A percentile compares a stretch with the other conserved stretches of the same genome.
Conservation (phyloP, 371 early-diverging fungal genomes). For the Rhizomucor pusillus region DNA sequence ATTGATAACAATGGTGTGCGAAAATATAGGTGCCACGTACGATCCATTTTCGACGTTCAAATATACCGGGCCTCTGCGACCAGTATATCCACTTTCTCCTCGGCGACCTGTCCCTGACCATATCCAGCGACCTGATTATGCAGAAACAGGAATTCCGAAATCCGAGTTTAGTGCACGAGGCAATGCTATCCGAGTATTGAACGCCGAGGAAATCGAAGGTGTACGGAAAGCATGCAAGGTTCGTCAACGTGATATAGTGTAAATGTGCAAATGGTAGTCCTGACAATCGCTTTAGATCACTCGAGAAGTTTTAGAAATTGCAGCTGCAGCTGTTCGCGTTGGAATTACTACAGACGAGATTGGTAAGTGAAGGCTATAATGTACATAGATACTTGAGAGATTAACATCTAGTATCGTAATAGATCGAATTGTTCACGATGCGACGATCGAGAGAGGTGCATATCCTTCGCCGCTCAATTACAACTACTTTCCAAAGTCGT, state of each 20-base stretch:
- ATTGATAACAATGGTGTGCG: too few species aligned
- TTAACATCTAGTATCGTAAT: background rate
- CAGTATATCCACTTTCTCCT: conserved; percentile 85
- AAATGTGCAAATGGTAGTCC: too few species aligned
- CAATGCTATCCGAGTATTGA: conserved; percentile 67
- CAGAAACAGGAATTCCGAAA: conserved; percentile 65
- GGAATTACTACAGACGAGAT: conserved; percentile 95
- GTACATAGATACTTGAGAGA: too few species aligned
- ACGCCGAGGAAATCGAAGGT: conserved; percentile 69
- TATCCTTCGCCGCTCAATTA: conserved; percentile 98
- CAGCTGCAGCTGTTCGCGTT: conserved; percentile 71
- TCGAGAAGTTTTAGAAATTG: conserved; percentile 85
- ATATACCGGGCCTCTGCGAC: conserved; percentile 82
- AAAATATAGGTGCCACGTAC: conserved; percentile 38
- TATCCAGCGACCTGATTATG: conserved; percentile 86
- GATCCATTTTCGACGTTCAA: conserved; percentile 80
- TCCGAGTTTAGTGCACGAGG: conserved; percentile 65
- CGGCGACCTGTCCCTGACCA: conserved; percentile 70
- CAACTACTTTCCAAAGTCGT: conserved; percentile 88
- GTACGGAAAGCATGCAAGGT: conserved; percentile 81
- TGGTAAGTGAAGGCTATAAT: conserved; percentile 20
- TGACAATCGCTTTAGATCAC: conserved; percentile 61
- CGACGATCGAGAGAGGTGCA: conserved; percentile 78
- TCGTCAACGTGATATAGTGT: too few species aligned
- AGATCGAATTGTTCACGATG: conserved; percentile 87